Base-by-base conservation (phyloP, 345 rosid species). In the Punica granatum region DNA sequence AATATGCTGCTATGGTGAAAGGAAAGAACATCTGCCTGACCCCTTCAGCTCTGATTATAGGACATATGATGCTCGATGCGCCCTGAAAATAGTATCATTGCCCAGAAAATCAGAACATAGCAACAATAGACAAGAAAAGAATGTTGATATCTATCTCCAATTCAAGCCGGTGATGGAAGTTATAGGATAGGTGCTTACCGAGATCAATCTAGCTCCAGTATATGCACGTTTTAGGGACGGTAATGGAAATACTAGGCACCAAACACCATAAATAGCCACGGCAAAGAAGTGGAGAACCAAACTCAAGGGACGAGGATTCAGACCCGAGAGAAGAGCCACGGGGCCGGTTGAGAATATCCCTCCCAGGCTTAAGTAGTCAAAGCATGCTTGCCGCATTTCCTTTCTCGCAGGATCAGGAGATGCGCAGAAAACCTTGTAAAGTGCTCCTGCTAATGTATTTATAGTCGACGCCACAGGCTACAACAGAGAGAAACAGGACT, bases 311-410 rank as follows among this genome's bases (percentile, higher is more conserved):
- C 70, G 60, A 58, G 75, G 70, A 60, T 72, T 72, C 62, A 72
- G 46, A 30, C 75, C 70, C 3, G 75, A 72, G 51, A 72, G 75
- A 0, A 72, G 49, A 0, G 75, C 68, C 19, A 61, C 42, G 0
- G 75, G 75, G 18, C 75, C 67, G 3, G 4, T 63, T 21, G 75
- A 72, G 70, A 26, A 72, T 33, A 66, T 36, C 10, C 72, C 76
- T 10, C 76, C 72, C 9, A 73, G 76, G 65, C 76, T 63, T 19
- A 73, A 44, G 46, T 62, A 73, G 43, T 68, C 68, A 13, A 67
- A 73, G 67, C 76, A 68, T 28, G 72, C 76, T 4, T 67, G 64
- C 18, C 76, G 56, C 72, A 73, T 73, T 64, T 73, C 76, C 67
- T 49, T 68, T 28, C 76, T 60, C 36, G 72, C 68, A 0, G 59